These are phyloP conservation scores for Jacaranda copaia DNA, from an alignment of 257 asterid species.

Conservation along the genomic window DNA sequence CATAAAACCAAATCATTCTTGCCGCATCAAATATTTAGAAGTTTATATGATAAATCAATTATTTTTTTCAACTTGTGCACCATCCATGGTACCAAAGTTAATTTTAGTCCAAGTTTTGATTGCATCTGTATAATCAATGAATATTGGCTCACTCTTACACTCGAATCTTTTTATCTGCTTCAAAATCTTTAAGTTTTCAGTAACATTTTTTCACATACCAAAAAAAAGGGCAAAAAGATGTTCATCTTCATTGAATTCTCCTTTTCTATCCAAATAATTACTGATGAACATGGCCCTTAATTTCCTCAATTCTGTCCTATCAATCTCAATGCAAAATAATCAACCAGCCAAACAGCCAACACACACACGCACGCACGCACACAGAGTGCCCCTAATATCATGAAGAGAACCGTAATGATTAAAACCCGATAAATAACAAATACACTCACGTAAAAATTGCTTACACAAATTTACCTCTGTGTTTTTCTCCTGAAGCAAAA, in stretches of 20 bases:
- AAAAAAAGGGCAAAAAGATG: not conserved
- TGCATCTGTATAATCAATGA: not conserved
- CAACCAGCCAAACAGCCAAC: not conserved
- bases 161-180: not conserved
- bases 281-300: not conserved
- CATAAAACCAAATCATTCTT: not conserved
- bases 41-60: not conserved
- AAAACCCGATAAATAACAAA: not conserved
- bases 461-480: slow-evolving; percentile 55
- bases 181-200: not conserved
- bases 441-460: not conserved
- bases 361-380: not conserved
- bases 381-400: not conserved
- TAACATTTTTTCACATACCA: not conserved
- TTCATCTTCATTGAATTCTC: not conserved
- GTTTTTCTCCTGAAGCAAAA: slow-evolving; percentile 69
- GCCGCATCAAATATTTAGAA: not conserved
- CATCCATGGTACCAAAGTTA: not conserved
- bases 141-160: not conserved
- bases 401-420: not conserved
- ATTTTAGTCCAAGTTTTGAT: not conserved
- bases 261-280: not conserved
- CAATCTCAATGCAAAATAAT: not conserved
- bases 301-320: not conserved
- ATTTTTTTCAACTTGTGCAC: not conserved